Base-by-base conservation (phyloP, 2,329 filamentous ascomycete genomes). In the Aspergillus japonicus region DNA sequence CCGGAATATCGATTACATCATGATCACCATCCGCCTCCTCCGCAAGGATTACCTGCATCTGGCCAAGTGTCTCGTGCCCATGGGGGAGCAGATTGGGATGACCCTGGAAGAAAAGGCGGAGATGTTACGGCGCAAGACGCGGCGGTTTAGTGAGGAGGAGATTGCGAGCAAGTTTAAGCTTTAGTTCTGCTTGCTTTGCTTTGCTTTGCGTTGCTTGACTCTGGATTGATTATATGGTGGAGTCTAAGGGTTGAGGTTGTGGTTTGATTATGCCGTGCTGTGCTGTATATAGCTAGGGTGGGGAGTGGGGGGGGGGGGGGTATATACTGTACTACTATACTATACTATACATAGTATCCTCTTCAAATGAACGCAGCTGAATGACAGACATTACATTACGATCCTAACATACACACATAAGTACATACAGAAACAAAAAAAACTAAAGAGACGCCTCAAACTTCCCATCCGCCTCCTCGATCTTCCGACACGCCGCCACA, bases 1-100 rank as follows among this genome's bases (percentile, higher is more conserved):
- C 71, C 87, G 89, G 73, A 87, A 92, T 68, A 91, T 94, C 67
- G 90, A 93, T 74, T 94, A 91, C 71, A 77, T 93, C 54, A 88
- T 91, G 81, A 85, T 93, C 62, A 91, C 90, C 0, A 73, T 90
- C 35, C 83, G 83, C 48, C 75, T 93, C 19, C 69, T 93, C 68
- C 80, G 81, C 60, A 91, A 91, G 73, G 86, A 93, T 70, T 94
- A 94, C 67, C 77, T 81, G 52, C 79, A 87, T 56, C 81, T 94
- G 10, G 90, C 90, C 1, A 81, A 80, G 56, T 88, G 89, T 62
- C 72, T 94, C 51, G 88, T 94, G 14, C 90, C 90, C 0, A 88
- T 94, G 44, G 89, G 89, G 0, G 81, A 85, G 1, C 90, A 93
- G 77, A 85, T 89, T 47, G 75, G 78, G 5, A 84, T 92, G 83